phyloP scores from a whole-genome alignment of 495 filamentous ascomycete species.

The Trichoderma reesei region DNA sequence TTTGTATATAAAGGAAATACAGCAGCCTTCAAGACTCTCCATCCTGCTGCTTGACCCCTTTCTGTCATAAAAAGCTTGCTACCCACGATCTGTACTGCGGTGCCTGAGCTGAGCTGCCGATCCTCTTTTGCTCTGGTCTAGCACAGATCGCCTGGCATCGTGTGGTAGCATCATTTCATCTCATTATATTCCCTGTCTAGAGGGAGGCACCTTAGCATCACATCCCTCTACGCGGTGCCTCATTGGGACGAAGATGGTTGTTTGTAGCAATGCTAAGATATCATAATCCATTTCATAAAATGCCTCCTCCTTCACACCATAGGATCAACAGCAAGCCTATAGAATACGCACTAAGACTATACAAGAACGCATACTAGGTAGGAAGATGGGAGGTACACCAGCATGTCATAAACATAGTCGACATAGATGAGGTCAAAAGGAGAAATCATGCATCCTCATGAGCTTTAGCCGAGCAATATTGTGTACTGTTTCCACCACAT shows the following conservation, averaged over 20 bases:
- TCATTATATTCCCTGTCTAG: no score
- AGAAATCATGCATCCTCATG: background rate
- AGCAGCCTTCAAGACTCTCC: background rate
- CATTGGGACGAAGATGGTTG: background rate
- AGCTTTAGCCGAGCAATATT: background rate
- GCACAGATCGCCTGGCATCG: no score
- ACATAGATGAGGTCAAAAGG: background rate
- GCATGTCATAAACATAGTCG: background rate
- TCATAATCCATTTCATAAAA: background rate
- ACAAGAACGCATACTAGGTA: background rate
- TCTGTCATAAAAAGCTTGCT: no score
- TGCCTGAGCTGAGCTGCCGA: no score
- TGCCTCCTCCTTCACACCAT: background rate
- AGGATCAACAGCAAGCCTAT: background rate
- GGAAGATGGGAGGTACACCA: background rate
- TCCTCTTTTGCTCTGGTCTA: no score
- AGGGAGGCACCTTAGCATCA: no score
- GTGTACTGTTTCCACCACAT: constrained; percentile 5
- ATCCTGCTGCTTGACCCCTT: background rate
- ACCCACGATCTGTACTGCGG: no score
- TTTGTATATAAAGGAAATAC: background rate
- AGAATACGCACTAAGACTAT: background rate
- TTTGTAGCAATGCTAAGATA: background rate
- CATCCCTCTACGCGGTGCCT: no score
- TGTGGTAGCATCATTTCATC: no score